Conservation (phyloP, 1,139 yeast species). For the Ogataea hybrid region DNA sequence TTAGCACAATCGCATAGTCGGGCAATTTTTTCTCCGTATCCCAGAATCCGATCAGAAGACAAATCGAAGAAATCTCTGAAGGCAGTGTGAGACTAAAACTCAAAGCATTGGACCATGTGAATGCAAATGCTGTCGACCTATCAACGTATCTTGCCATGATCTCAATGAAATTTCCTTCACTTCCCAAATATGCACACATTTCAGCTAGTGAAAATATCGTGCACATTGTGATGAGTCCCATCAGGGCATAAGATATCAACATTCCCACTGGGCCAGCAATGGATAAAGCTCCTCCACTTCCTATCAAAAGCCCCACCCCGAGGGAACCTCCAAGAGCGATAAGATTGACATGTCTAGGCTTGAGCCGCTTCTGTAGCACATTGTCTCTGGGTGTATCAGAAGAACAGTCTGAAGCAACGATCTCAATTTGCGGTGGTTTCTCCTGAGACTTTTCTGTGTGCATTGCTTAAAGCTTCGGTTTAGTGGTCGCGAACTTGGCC, state of each 20-base stretch:
- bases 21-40: slow-evolving; percentile 49
- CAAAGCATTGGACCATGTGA: slow-evolving; percentile 82
- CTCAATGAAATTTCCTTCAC: slow-evolving; percentile 6
- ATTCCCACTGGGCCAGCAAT: slow-evolving; percentile 9
- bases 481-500: not conserved
- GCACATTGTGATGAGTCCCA: slow-evolving; percentile 34
- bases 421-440: not conserved
- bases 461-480: not conserved
- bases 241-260: slow-evolving; percentile 4
- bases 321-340: slow-evolving; percentile 70
- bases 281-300: slow-evolving; percentile 32
- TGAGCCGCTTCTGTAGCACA: slow-evolving; percentile 39
- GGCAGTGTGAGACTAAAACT: slow-evolving; percentile 81
- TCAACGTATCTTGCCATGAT: slow-evolving; percentile 55
- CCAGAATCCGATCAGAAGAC: slow-evolving; percentile 76
- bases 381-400: slow-evolving; percentile 18
- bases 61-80: slow-evolving; percentile 73
- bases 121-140: slow-evolving; percentile 72
- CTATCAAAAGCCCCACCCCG: slow-evolving; percentile 67
- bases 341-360: slow-evolving; percentile 63
- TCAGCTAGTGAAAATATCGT: slow-evolving; percentile 74
- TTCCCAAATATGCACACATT: slow-evolving; percentile 46
- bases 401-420: slow-evolving; percentile 32
- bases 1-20: slow-evolving; percentile 71
- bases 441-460: not conserved